Conservation (phyloP, 108 stramenopile species). For the Skeletonema marinoi region DNA sequence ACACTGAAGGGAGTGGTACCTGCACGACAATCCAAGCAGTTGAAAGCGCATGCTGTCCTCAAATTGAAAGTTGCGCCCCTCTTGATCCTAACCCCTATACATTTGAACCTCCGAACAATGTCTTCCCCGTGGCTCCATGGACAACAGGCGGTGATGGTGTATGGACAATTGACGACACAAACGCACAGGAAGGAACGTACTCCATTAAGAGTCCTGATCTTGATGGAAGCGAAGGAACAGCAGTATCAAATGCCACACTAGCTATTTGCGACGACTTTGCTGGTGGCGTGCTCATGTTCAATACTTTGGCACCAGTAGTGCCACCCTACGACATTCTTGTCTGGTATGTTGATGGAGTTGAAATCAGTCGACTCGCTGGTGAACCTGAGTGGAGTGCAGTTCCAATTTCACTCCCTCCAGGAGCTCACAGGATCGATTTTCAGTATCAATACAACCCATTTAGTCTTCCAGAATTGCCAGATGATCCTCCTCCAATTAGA, state of each 20-base stretch:
- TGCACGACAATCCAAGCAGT: no score
- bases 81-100: background rate
- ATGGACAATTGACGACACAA: conserved; percentile 29
- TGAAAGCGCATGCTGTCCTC: background rate
- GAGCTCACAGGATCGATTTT: background rate
- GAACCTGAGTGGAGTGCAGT: background rate
- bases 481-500: background rate
- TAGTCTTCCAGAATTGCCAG: background rate
- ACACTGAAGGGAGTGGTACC: no score
- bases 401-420: background rate
- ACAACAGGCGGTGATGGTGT: conserved; percentile 27
- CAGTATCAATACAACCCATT: background rate
- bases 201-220: conserved; percentile 20
- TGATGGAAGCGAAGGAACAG: background rate
- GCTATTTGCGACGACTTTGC: conserved; percentile 11
- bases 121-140: conserved; percentile 39
- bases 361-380: background rate
- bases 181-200: conserved; percentile 9
- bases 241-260: conserved; percentile 24
- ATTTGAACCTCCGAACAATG: background rate
- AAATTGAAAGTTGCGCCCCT: background rate
- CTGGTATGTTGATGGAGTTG: conserved; percentile 6
- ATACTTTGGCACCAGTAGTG: conserved; percentile 2
- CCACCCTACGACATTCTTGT: background rate
- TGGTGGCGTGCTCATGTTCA: conserved; percentile 14